Conservation (phyloP, 768 basidiomycete genomes). For the Clavaria fumosa region DNA sequence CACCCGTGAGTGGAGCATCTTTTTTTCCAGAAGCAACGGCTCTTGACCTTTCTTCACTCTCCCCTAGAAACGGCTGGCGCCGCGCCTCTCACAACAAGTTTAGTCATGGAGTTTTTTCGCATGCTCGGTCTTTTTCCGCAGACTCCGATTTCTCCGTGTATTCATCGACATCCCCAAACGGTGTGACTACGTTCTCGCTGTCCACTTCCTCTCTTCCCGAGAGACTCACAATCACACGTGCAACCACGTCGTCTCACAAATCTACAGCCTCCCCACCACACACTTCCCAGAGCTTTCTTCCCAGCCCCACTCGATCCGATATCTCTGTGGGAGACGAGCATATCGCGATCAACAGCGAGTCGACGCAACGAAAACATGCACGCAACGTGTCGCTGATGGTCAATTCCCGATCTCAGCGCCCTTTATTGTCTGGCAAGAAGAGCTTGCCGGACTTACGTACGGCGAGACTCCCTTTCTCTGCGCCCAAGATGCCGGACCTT, state of each 20-base stretch:
- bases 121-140: slow-evolving; percentile 44
- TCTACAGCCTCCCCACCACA: slow-evolving; percentile 29
- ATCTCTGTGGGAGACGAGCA: slow-evolving; percentile 32
- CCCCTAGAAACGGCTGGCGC: slow-evolving; percentile 15
- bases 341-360: too few species aligned
- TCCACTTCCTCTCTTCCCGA: slow-evolving; percentile 14
- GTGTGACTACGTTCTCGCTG: slow-evolving; percentile 11
- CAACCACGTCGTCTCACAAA: slow-evolving; percentile 29
- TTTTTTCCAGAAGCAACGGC: background rate
- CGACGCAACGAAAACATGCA: too few species aligned
- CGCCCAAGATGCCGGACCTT: slow-evolving; percentile 16
- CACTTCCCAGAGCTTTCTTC: slow-evolving; percentile 38
- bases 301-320: slow-evolving; percentile 42
- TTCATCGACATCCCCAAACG: slow-evolving; percentile 26
- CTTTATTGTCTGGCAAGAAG: slow-evolving; percentile 43
- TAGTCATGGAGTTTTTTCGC: slow-evolving; percentile 28
- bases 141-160: slow-evolving; percentile 43
- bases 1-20: slow-evolving; percentile 5
- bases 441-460: slow-evolving; percentile 75
- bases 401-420: slow-evolving; percentile 22
- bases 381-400: too few species aligned
- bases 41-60: background rate
- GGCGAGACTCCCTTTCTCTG: slow-evolving; percentile 25
- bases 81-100: slow-evolving; percentile 21
- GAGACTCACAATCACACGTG: slow-evolving; percentile 34